Evolutionary conservation across 805 yeast genomes (phyloP), one percentile per base, ranked within the genome.

Genomic region (Scheffersomyces stipitis): DNA sequence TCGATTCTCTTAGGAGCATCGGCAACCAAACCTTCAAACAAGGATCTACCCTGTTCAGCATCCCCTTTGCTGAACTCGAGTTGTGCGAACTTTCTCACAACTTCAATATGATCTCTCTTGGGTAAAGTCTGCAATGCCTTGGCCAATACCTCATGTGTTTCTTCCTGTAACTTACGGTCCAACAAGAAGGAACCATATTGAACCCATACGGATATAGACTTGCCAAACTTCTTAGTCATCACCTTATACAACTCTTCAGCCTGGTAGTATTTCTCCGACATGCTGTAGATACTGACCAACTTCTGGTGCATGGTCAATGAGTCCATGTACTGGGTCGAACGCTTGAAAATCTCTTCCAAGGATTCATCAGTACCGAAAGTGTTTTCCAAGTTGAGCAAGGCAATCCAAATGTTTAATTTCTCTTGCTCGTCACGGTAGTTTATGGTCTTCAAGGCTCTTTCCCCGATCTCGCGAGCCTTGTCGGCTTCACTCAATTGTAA

Each of bases 361-460:
- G 93, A 67, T 44, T 88, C 97, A 6, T 80, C 81, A 15, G 85
- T 75, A 38, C 99, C 99, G 62, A 93, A 93, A 12, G 89, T 81
- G 60, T 86, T 88, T 64, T 93, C 99, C 74, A 95, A 75, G 65
- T 93, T 93, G 51, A 93, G 76, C 54, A 89, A 63, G 0, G 98
- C 99, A 60, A 91, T 86, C 98, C 98, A 95, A 31, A 93, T 83
- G 57, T 93, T 93, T 64, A 89, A 63, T 62, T 89, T 87, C 61
- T 93, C 98, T 51, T 80, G 83, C 62, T 93, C 98, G 54, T 90
- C 96, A 54, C 96, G 79, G 65, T 81, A 87, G 52, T 78, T 81
- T 49, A 93, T 95, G 4, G 93, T 83, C 67, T 86, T 86, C 56
- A 93, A 74, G 2, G 98, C 99, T 45, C 99, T 79, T 51, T 83